Evolutionary conservation across 2,329 filamentous ascomycete species (phyloP).

Genomic region (Coniochaeta prunicola): DNA sequence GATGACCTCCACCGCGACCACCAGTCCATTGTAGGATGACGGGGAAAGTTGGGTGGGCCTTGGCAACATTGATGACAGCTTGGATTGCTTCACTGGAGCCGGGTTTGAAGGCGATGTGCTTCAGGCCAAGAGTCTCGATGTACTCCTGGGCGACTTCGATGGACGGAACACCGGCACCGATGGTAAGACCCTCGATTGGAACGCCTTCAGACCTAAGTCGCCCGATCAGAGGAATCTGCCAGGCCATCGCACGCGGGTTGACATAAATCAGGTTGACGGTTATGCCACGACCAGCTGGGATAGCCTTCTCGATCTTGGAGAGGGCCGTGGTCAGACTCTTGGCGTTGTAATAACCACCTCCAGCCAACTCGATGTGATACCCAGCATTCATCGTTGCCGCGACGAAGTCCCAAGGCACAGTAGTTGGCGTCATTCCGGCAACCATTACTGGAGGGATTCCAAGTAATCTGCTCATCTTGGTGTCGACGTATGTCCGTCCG

Average conservation of each 20-base stretch:
- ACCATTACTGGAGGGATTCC: conserved; percentile 84
- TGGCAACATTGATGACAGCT: conserved; percentile 84
- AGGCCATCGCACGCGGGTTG: conserved; percentile 80
- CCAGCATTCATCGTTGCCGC: conserved; percentile 89
- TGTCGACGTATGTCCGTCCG: conserved; percentile 89
- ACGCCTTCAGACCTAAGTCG: conserved; percentile 77
- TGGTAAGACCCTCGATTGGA: conserved; percentile 85
- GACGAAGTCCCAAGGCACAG: conserved; percentile 86
- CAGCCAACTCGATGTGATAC: conserved; percentile 88
- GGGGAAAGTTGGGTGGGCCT: conserved; percentile 90
- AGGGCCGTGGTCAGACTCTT: conserved; percentile 78
- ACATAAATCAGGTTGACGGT: conserved; percentile 89
- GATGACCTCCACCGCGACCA: conserved; percentile 86
- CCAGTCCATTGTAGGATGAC: conserved; percentile 92
- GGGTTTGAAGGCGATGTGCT: conserved; percentile 93
- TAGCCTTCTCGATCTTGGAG: conserved; percentile 74
- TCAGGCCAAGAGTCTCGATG: conserved; percentile 84
- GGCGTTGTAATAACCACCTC: conserved; percentile 82
- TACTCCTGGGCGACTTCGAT: conserved; percentile 91
- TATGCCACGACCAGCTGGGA: conserved; percentile 80
- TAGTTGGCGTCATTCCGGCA: conserved; percentile 88
- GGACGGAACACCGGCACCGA: conserved; percentile 88
- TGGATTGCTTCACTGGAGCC: conserved; percentile 85
- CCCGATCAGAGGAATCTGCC: conserved; percentile 82
- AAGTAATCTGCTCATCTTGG: conserved; percentile 85